phyloP scores from a whole-genome alignment of 371 early-diverging fungal genomes.

The Circinella umbellata region DNA sequence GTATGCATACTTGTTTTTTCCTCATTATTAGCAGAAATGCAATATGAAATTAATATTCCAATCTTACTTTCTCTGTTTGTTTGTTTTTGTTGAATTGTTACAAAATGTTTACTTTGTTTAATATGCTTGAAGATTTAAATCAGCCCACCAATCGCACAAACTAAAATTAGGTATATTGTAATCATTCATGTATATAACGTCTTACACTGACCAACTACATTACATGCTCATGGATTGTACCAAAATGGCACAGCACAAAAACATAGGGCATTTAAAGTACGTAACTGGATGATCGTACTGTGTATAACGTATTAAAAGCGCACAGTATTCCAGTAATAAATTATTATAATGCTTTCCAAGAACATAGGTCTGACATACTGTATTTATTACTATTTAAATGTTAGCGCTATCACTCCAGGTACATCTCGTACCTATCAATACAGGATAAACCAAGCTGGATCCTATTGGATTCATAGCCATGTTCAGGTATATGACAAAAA shows the following conservation, averaged over 20 bases:
- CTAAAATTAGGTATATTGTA: conserved; percentile 58
- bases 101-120: background rate
- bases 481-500: conserved; percentile 18
- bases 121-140: too few species aligned
- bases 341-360: too few species aligned
- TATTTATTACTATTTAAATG: background rate
- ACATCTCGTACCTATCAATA: conserved; percentile 66
- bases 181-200: conserved; percentile 65
- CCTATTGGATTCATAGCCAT: conserved; percentile 83
- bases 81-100: conserved; percentile 1
- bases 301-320: background rate
- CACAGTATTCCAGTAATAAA: background rate
- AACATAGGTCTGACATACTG: background rate
- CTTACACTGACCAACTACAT: conserved; percentile 54
- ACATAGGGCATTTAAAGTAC: conserved; percentile 71
- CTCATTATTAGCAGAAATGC: too few species aligned
- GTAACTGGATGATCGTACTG: too few species aligned
- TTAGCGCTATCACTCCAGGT: conserved; percentile 53
- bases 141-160: conserved; percentile 53
- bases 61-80: background rate
- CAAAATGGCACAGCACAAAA: conserved; percentile 63
- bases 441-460: conserved; percentile 64
- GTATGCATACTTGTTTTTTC: conserved; percentile 33
- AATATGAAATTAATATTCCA: too few species aligned
- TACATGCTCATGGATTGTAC: conserved; percentile 80